phyloP scores from a whole-genome alignment of 176 grass and related monocot genomes.

The Triticum aestivum region DNA sequence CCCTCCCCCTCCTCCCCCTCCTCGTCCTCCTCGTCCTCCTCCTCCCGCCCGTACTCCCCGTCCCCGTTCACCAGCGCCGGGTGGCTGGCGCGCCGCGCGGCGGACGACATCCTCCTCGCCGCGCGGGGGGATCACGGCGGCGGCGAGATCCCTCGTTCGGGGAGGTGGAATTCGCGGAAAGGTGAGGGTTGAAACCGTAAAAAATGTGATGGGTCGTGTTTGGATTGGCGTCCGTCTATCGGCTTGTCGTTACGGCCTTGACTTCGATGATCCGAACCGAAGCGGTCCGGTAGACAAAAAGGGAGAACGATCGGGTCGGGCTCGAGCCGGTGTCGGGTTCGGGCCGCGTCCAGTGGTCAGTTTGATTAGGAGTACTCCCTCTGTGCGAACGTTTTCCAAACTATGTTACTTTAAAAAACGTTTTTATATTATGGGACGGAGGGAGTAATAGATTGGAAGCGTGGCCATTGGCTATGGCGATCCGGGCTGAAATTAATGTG shows the following conservation, averaged over 20 bases:
- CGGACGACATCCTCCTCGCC: constrained; percentile 35
- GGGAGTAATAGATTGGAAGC: not conserved
- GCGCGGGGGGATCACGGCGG: not conserved
- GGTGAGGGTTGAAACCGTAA: constrained; percentile 17
- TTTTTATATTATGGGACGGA: too few species aligned
- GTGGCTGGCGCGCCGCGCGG: constrained; percentile 19
- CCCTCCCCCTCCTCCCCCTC: constrained; percentile 41
- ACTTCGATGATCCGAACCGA: not conserved
- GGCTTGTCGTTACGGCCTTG: constrained; percentile 34
- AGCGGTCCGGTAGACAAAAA: not conserved
- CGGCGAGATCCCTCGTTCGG: constrained; percentile 18
- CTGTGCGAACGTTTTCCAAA: too few species aligned
- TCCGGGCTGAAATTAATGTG: not conserved
- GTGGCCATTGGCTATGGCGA: constrained; percentile 3
- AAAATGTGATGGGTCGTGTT: not conserved
- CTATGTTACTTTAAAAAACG: too few species aligned
- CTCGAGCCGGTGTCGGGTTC: not conserved
- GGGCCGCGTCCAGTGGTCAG: not conserved
- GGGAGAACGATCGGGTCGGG: not conserved
- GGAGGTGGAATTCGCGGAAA: not conserved
- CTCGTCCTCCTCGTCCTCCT: constrained; percentile 28
- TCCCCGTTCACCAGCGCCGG: constrained; percentile 68
- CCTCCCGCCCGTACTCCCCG: constrained; percentile 52
- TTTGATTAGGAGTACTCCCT: not conserved
- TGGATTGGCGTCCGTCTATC: constrained; percentile 21